phyloP scores from a whole-genome alignment of 2,329 filamentous ascomycete genomes.

The Fusarium concolor region DNA sequence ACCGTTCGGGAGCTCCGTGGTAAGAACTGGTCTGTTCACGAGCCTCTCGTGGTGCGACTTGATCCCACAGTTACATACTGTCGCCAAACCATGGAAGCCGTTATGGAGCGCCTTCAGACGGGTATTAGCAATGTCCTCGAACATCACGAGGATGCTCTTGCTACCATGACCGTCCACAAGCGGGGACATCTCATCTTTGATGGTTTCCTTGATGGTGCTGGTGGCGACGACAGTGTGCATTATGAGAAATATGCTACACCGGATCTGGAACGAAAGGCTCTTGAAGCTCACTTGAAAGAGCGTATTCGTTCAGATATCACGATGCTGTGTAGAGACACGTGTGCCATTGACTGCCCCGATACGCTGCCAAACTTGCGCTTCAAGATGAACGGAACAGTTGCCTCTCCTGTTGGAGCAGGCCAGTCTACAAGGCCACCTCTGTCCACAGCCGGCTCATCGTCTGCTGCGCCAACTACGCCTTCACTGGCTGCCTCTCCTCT shows the following conservation, averaged over 20 bases:
- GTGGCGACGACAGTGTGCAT: slow-evolving; percentile 49
- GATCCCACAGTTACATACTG: slow-evolving; percentile 57
- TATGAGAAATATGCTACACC: slow-evolving; percentile 49
- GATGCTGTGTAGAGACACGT: slow-evolving; percentile 64
- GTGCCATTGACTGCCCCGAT: slow-evolving; percentile 54
- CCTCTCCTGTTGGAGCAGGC: slow-evolving; percentile 24
- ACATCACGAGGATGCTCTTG: slow-evolving; percentile 59
- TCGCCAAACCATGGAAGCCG: slow-evolving; percentile 59
- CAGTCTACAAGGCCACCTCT: slow-evolving; percentile 16
- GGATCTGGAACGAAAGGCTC: slow-evolving; percentile 53
- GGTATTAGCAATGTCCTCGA: slow-evolving; percentile 62
- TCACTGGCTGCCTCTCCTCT: slow-evolving; percentile 30
- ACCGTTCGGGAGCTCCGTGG: slow-evolving; percentile 60
- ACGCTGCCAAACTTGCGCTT: slow-evolving; percentile 46
- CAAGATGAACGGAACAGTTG: slow-evolving; percentile 34
- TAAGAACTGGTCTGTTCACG: slow-evolving; percentile 58
- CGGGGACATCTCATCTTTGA: slow-evolving; percentile 62
- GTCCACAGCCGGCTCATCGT: slow-evolving; percentile 22
- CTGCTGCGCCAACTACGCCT: slow-evolving; percentile 24
- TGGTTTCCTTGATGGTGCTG: slow-evolving; percentile 47
- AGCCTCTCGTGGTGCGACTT: slow-evolving; percentile 60
- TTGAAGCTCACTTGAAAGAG: slow-evolving; percentile 57
- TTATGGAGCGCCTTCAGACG: slow-evolving; percentile 63
- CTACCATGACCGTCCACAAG: slow-evolving; percentile 61
- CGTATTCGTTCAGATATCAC: slow-evolving; percentile 62